Percentiles rank a stretch among this genome's conserved stretches.
phyloP scores from a whole-genome alignment of 2,329 filamentous ascomycete genomes.

The Colletotrichum horii region DNA sequence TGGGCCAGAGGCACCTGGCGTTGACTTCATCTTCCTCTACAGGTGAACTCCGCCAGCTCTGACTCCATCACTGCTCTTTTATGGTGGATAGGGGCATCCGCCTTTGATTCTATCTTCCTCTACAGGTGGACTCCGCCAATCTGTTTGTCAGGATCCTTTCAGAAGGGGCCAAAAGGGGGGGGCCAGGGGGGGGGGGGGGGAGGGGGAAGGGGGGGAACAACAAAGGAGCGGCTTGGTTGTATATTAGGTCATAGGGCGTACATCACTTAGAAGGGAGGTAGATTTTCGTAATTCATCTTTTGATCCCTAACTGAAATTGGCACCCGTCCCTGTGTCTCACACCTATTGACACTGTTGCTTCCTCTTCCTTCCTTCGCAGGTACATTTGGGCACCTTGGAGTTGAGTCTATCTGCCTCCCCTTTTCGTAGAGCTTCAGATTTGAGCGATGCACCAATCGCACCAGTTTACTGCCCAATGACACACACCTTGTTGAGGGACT shows the following conservation, averaged over 20 bases:
- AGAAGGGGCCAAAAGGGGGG: background rate
- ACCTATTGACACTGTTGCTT: background rate
- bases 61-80: no score
- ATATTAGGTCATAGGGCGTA: background rate
- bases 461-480: background rate
- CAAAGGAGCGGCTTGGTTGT: background rate
- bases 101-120: no score
- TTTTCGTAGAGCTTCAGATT: background rate
- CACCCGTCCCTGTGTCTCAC: background rate
- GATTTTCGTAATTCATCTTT: background rate
- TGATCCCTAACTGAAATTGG: background rate
- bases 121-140: background rate
- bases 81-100: no score
- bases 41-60: no score
- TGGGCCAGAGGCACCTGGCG: no score
- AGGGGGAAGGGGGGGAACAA: background rate
- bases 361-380: background rate
- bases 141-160: accelerated
- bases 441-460: background rate
- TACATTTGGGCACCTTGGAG: accelerated
- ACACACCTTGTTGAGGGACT: background rate
- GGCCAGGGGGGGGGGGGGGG: no score
- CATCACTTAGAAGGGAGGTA: background rate
- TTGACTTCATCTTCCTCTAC: no score
- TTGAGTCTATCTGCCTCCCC: background rate